A percentile compares a stretch with the other conserved stretches of the same genome.
Conservation (phyloP, 108 stramenopile species). For the Pseudonitzschia multistriata region DNA sequence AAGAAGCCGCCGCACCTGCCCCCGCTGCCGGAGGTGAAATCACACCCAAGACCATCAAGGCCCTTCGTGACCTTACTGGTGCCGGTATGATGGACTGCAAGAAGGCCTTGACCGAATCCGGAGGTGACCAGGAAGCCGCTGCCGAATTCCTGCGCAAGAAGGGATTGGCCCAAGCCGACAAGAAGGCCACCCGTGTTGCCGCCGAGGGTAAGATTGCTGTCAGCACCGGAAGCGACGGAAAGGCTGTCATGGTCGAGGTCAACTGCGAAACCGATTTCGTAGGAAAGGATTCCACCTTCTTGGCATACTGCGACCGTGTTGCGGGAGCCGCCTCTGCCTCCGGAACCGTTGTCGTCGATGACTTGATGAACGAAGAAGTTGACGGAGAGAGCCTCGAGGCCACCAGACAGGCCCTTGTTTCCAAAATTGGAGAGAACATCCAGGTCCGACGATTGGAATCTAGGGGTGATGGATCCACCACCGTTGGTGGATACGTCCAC, state of each 20-base stretch:
- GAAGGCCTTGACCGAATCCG: constrained; percentile 65
- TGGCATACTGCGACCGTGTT: constrained; percentile 53
- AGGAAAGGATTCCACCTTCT: constrained; percentile 72
- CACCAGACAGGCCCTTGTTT: constrained; percentile 60
- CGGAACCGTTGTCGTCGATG: constrained; percentile 44
- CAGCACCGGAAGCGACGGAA: constrained; percentile 39
- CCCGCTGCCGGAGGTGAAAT: constrained; percentile 10
- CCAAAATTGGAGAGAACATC: constrained; percentile 82
- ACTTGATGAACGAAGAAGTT: constrained; percentile 43
- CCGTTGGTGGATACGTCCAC: constrained; percentile 73
- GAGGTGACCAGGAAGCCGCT: constrained; percentile 66
- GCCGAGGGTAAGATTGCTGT: constrained; percentile 75
- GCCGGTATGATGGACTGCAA: constrained; percentile 90
- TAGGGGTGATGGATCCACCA: constrained; percentile 35
- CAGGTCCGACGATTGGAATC: constrained; percentile 65
- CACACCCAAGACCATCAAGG: constrained; percentile 51
- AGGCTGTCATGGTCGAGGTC: constrained; percentile 68
- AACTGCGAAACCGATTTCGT: constrained; percentile 87
- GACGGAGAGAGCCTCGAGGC: constrained; percentile 51
- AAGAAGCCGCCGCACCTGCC: constrained; percentile 15
- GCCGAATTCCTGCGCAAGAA: constrained; percentile 63
- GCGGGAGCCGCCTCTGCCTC: constrained; percentile 48
- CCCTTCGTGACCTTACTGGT: constrained; percentile 68
- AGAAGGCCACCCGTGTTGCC: constrained; percentile 71
- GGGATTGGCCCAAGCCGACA: constrained; percentile 74